Evolutionary conservation across 345 rosid genomes (phyloP).

Genomic region (Euclidium syriacum): DNA sequence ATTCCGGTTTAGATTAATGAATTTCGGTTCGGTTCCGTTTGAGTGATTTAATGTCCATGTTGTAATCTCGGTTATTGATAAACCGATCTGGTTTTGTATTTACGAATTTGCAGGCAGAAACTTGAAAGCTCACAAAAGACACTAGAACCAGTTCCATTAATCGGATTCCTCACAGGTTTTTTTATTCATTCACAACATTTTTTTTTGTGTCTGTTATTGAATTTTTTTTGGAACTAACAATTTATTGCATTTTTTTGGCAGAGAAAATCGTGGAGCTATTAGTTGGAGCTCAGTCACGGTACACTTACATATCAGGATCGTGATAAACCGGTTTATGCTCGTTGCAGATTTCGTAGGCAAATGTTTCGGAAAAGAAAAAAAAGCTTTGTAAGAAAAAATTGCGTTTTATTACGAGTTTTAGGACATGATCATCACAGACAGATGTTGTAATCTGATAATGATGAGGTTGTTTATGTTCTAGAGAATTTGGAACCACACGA

Average conservation of each 20-base stretch:
- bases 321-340: constrained; percentile 20
- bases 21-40: too few species aligned
- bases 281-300: constrained; percentile 84
- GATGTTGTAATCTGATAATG: constrained; percentile 7
- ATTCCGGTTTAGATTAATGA: too few species aligned
- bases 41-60: too few species aligned
- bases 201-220: neutral
- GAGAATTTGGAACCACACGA: too few species aligned
- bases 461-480: neutral
- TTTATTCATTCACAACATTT: neutral
- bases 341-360: too few species aligned
- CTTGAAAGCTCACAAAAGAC: constrained; percentile 58
- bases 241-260: constrained; percentile 24
- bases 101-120: constrained; percentile 55
- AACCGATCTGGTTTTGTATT: neutral
- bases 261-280: constrained; percentile 83
- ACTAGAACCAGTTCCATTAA: constrained; percentile 62
- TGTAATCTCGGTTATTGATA: neutral
- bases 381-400: constrained; percentile 17
- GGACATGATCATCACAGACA: constrained; percentile 5
- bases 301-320: constrained; percentile 92
- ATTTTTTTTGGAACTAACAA: neutral
- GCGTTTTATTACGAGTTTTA: neutral
- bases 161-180: constrained; percentile 72
- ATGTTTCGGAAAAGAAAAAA: too few species aligned